A percentile compares a stretch with the other conserved stretches of the same genome.
phyloP scores from a whole-genome alignment of 345 rosid species.

The Salix caprea region DNA sequence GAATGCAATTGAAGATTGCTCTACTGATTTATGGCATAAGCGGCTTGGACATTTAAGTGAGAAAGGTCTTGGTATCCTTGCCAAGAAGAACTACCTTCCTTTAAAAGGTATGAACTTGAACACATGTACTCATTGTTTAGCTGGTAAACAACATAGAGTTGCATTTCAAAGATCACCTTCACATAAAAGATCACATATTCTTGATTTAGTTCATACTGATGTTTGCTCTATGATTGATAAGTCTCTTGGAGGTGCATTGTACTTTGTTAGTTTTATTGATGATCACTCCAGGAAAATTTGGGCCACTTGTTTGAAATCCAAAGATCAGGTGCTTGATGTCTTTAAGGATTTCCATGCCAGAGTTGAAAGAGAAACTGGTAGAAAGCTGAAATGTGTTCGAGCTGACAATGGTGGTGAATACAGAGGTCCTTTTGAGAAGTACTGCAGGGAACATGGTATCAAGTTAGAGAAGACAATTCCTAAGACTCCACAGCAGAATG shows the following conservation, averaged over 20 bases:
- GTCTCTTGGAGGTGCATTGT: not conserved
- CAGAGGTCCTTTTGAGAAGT: not conserved
- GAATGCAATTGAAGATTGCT: no score
- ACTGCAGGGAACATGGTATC: not conserved
- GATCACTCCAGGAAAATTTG: not conserved
- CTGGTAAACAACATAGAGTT: no score
- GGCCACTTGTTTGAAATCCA: not conserved
- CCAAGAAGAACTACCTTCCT: no score
- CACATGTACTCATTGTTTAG: no score
- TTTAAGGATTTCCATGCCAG: not conserved
- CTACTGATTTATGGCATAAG: no score
- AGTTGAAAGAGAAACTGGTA: not conserved
- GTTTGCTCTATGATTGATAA: not conserved
- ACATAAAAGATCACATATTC: not conserved
- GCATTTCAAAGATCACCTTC: no score
- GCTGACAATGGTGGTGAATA: not conserved
- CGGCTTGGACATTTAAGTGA: no score
- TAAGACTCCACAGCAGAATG: not conserved
- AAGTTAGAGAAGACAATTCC: not conserved
- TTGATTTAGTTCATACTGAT: not conserved
- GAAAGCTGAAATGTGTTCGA: not conserved
- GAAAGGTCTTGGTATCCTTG: no score
- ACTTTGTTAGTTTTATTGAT: not conserved
- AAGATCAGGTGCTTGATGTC: not conserved
- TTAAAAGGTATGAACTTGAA: no score